These are phyloP conservation scores for Fraxinus dipetala DNA, from an alignment of 305 asterid species.

Conservation along the genomic window DNA sequence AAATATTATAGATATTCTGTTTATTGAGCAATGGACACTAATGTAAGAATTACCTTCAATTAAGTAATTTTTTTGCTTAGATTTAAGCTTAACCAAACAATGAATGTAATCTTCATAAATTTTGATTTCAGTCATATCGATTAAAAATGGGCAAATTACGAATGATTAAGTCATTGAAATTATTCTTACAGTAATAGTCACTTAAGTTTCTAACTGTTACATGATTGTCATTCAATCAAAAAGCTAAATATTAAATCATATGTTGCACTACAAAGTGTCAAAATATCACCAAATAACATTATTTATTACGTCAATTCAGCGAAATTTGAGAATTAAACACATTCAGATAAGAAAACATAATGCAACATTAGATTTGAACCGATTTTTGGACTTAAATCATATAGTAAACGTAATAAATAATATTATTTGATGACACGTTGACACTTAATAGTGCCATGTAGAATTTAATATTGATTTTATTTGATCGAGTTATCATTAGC, in stretches of 20 bases:
- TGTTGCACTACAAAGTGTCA: background rate
- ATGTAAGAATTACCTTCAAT: background rate
- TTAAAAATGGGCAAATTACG: background rate
- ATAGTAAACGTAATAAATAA: background rate
- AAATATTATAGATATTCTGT: background rate
- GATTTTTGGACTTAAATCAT: background rate
- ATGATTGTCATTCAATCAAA: background rate
- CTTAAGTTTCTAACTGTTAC: background rate
- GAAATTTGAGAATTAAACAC: background rate
- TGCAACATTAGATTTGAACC: background rate
- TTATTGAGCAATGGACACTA: background rate
- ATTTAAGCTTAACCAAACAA: background rate
- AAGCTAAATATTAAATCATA: background rate
- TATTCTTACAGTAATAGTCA: background rate
- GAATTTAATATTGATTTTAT: background rate
- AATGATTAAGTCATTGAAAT: background rate
- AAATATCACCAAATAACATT: background rate
- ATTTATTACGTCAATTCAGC: background rate
- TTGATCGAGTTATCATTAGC: background rate
- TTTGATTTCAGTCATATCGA: background rate
- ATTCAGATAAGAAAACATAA: background rate
- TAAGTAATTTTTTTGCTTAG: background rate
- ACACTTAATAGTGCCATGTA: background rate
- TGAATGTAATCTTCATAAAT: background rate
- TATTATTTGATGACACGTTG: background rate